Percentiles rank a stretch among this genome's conserved stretches.
Conservation (phyloP, 257 asterid genomes). For the Solanum ossicruentum region DNA sequence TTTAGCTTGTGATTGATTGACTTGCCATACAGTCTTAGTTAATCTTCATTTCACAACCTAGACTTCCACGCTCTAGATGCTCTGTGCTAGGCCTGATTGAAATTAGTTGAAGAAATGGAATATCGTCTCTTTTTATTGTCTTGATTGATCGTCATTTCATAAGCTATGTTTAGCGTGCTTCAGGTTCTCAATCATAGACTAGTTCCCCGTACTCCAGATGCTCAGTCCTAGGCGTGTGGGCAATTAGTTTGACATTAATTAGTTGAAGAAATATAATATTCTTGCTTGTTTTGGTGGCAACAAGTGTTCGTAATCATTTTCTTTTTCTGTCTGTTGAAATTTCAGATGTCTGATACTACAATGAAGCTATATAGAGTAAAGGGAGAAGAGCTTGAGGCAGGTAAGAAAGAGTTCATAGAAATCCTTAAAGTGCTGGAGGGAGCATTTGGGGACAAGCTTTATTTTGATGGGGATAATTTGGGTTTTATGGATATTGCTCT, state of each 20-base stretch:
- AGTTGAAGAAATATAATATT: not conserved
- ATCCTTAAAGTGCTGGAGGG: not conserved
- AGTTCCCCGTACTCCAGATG: not conserved
- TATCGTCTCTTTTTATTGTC: not conserved
- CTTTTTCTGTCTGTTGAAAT: not conserved
- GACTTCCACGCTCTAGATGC: not conserved
- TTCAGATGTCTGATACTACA: not conserved
- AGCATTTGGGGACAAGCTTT: constrained; percentile 7
- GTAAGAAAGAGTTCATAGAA: constrained; percentile 6
- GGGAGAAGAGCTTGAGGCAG: constrained; percentile 6
- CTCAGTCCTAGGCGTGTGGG: not conserved
- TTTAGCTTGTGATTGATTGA: not conserved
- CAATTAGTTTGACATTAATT: no score
- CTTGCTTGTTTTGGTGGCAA: not conserved
- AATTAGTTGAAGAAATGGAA: not conserved
- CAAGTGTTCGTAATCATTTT: not conserved
- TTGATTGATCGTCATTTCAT: not conserved
- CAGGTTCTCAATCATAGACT: not conserved
- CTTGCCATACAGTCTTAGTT: not conserved
- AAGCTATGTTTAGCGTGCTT: not conserved
- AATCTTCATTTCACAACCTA: not conserved
- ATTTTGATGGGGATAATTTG: constrained; percentile 3
- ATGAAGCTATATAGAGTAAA: not conserved
- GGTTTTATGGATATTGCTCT: not conserved
- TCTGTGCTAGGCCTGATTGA: not conserved